Evolutionary conservation across 2,329 filamentous ascomycete genomes (phyloP), one percentile per base, ranked within the genome.

Genomic region (Aspergillus melleus): DNA sequence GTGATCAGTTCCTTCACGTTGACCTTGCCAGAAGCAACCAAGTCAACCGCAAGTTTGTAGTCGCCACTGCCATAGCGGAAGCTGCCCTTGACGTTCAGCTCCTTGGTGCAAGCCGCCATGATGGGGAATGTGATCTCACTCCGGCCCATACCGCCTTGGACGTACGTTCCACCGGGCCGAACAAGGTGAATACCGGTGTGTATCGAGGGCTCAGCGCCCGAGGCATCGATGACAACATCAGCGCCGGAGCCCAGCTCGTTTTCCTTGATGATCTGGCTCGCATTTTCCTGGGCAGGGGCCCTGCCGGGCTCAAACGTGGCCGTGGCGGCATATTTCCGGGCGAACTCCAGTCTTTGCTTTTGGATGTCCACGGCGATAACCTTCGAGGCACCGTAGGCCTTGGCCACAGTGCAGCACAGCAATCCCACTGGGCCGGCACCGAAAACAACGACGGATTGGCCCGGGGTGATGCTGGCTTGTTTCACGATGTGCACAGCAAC

Each of bases 31-130:
- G 79, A 83, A 8, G 84, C 83, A 1, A 96, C 86, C 62, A 98
- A 82, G 64, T 91, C 86, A 50, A 97, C 83, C 4, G 92, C 92
- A 6, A 93, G 85, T 73, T 88, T 85, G 77, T 97, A 98, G 76
- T 97, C 94, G 20, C 93, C 93, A 57, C 87, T 85, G 3, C 89
- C 89, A 76, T 98, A 98, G 44, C 94, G 86, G 83, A 98, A 98
- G 63, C 89, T 93, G 22, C 94, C 94, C 72, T 89, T 90, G 51
- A 90, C 84, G 11, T 88, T 96, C 54, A 96, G 82, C 81, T 98
- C 94, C 80, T 97, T 97, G 54, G 88, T 84, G 75, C 92, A 96
- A 72, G 96, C 83, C 5, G 90, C 89, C 85, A 94, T 90, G 74
- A 98, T 96, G 54, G 94, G 94, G 81, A 97, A 96, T 9, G 79